Evolutionary conservation across 2,329 filamentous ascomycete species (phyloP).

Genomic region (Emergomyces pasteurianus): DNA sequence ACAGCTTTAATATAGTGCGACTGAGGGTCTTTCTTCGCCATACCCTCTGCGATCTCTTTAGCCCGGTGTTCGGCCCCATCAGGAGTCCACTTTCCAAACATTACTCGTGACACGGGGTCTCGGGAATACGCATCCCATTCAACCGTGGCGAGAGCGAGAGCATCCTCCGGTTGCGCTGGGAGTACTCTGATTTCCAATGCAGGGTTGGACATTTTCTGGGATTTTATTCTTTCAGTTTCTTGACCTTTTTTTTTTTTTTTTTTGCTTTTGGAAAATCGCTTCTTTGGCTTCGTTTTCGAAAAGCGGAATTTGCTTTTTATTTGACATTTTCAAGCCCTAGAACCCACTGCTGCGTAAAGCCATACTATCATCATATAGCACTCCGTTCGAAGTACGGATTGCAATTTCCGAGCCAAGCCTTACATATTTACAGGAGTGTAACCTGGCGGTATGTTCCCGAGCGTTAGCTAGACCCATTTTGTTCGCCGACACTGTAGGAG

Average conservation of each 20-base stretch:
- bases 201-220: background rate
- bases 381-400: too few species aligned
- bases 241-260: background rate
- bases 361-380: too few species aligned
- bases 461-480: too few species aligned
- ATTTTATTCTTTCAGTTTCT: background rate
- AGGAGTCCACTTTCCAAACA: constrained; percentile 2
- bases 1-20: background rate
- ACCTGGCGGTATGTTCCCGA: too few species aligned
- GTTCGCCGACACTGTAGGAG: too few species aligned
- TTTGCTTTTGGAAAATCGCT: background rate
- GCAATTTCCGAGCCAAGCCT: too few species aligned
- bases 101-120: constrained; percentile 1
- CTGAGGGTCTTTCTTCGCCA: background rate
- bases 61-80: background rate
- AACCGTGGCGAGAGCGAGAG: constrained; percentile 18
- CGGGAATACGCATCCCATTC: constrained; percentile 26
- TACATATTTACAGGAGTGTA: too few species aligned
- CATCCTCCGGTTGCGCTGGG: constrained; percentile 10
- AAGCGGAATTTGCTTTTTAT: background rate
- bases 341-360: too few species aligned
- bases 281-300: background rate
- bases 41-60: background rate
- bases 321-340: too few species aligned
- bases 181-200: constrained; percentile 8